A percentile compares a stretch with the other conserved stretches of the same genome.
These are phyloP conservation scores for Daldinia caldariorum DNA, from an alignment of 495 filamentous ascomycete species.

Conservation along the genomic window DNA sequence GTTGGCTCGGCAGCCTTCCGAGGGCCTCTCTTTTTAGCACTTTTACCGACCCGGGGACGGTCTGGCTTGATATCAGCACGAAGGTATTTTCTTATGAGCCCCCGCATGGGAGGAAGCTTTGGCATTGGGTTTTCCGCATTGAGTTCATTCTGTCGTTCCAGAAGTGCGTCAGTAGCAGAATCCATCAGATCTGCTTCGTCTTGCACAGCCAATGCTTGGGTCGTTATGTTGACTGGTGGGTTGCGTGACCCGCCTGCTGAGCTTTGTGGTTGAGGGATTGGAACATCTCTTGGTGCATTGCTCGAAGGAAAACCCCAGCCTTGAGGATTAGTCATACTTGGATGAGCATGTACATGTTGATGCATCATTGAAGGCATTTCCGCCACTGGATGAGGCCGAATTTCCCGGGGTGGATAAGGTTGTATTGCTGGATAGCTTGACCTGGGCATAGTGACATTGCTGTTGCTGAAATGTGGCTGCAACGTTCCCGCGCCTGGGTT, in stretches of 20 bases:
- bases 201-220: neutral
- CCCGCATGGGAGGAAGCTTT: constrained; percentile 20
- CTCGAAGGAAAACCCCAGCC: neutral
- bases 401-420: constrained; percentile 2
- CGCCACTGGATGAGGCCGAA: neutral
- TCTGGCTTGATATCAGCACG: constrained; percentile 16
- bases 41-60: constrained; percentile 25
- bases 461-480: neutral
- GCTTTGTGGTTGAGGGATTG: constrained; percentile 2
- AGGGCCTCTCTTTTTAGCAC: constrained; percentile 62
- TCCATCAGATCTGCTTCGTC: constrained; percentile 25
- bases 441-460: constrained; percentile 2
- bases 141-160: constrained; percentile 37
- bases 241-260: neutral
- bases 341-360: neutral
- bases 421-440: constrained; percentile 13
- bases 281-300: neutral
- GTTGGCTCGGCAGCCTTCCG: constrained; percentile 77
- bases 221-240: neutral
- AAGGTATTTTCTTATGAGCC: constrained; percentile 29
- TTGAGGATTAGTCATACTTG: neutral
- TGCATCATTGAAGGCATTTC: constrained; percentile 1
- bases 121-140: constrained; percentile 34
- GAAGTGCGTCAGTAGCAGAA: constrained; percentile 29
- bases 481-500: neutral